phyloP scores from a whole-genome alignment of 129 eudicot genomes.

The Flaveria brownii region DNA sequence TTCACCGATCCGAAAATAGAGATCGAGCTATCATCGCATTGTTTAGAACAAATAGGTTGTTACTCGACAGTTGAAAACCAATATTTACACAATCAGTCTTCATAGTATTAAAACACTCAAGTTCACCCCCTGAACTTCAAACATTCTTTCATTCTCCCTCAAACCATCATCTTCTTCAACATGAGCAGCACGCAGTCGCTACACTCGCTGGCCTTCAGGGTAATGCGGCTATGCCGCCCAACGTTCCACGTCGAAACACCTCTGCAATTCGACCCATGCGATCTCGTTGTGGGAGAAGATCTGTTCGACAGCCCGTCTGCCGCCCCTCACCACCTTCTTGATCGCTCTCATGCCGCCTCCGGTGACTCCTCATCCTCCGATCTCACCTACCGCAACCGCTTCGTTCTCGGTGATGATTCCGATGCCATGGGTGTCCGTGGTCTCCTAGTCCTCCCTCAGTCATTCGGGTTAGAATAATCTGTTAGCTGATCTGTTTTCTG shows the following conservation, averaged over 20 bases:
- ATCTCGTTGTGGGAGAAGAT: conserved; percentile 85
- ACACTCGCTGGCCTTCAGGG: conserved; percentile 94
- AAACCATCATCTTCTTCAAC: conserved; percentile 18
- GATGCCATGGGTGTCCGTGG: conserved; percentile 87
- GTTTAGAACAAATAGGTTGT: conserved; percentile 5
- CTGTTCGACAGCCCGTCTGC: conserved; percentile 65
- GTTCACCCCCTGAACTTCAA: conserved; percentile 19
- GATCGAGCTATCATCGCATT: conserved; percentile 5
- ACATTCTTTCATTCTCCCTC: conserved; percentile 12
- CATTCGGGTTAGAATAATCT: conserved; percentile 67
- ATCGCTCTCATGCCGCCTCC: conserved; percentile 36
- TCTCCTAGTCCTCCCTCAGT: conserved; percentile 91
- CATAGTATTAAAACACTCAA: neutral
- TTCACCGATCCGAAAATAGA: conserved; percentile 20
- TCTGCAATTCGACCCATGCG: conserved; percentile 76
- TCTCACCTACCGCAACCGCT: conserved; percentile 67
- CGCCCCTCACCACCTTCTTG: conserved; percentile 48
- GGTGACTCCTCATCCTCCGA: conserved; percentile 43
- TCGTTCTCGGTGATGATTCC: conserved; percentile 57
- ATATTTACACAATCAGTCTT: conserved; percentile 23
- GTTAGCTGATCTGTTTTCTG: neutral
- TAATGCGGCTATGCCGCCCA: conserved; percentile 91
- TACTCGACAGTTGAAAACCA: neutral
- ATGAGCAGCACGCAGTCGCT: conserved; percentile 49
- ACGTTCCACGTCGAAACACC: conserved; percentile 85